Evolutionary conservation across 805 yeast species (phyloP).

Genomic region (Nakazawaea pomicola): DNA sequence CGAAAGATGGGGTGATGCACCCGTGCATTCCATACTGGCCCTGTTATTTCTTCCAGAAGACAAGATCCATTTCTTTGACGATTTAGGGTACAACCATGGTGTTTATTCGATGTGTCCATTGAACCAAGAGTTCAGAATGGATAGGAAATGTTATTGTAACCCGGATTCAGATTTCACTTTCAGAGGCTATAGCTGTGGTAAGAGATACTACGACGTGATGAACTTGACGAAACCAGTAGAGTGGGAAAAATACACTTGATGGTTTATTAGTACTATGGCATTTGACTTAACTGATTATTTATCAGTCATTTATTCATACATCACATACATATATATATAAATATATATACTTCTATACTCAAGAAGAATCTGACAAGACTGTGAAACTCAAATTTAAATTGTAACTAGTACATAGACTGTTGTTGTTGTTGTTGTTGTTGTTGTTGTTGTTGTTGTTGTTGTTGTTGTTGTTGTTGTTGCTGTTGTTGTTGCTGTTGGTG

Average conservation of each 20-base stretch:
- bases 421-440: too few relatives aligned
- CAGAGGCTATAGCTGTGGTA: slow-evolving; percentile 31
- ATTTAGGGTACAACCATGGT: slow-evolving; percentile 69
- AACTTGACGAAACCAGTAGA: slow-evolving; percentile 21
- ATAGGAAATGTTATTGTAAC: slow-evolving; percentile 33
- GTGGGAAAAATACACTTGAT: slow-evolving; percentile 22
- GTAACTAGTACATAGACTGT: too few relatives aligned
- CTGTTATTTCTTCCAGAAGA: slow-evolving; percentile 50
- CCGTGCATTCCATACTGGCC: slow-evolving; percentile 78
- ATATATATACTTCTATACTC: too few relatives aligned
- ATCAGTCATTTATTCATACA: too few relatives aligned
- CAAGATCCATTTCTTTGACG: slow-evolving; percentile 66
- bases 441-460: slow-evolving; percentile 12
- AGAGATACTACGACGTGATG: slow-evolving; percentile 23
- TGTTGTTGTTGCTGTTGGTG: slow-evolving; percentile 20
- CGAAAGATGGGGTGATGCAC: slow-evolving; percentile 94
- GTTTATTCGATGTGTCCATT: slow-evolving; percentile 41
- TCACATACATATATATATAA: too few relatives aligned
- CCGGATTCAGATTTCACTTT: slow-evolving; percentile 34
- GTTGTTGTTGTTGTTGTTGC: slow-evolving; percentile 11
- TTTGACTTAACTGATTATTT: too few relatives aligned
- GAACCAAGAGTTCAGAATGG: slow-evolving; percentile 22
- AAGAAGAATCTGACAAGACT: too few relatives aligned
- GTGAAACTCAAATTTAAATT: too few relatives aligned
- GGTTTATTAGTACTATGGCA: too few relatives aligned